A percentile compares a stretch with the other conserved stretches of the same genome.
These are phyloP conservation scores for Blastobotrys petasosporus DNA, from an alignment of 1,139 yeast genomes.

Conservation along the genomic window DNA sequence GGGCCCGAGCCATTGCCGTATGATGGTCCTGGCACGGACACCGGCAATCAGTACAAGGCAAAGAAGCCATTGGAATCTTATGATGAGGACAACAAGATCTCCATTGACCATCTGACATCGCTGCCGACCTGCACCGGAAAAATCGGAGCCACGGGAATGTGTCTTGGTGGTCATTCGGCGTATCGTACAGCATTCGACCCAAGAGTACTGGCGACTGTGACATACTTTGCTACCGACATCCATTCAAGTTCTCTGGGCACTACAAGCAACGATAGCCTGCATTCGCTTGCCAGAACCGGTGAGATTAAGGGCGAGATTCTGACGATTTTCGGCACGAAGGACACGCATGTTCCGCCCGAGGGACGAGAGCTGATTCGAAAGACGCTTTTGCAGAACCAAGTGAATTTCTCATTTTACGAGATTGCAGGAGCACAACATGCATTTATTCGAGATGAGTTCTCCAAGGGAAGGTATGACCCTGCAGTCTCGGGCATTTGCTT, in stretches of 20 bases:
- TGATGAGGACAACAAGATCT: slow-evolving; percentile 65
- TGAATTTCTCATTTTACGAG: slow-evolving; percentile 65
- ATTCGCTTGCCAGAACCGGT: slow-evolving; percentile 52
- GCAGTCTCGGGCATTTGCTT: slow-evolving; percentile 64
- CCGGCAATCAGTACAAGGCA: slow-evolving; percentile 62
- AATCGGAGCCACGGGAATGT: slow-evolving; percentile 82
- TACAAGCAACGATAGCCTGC: slow-evolving; percentile 47
- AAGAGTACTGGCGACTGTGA: slow-evolving; percentile 60
- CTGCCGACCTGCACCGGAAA: slow-evolving; percentile 65
- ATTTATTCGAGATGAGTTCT: slow-evolving; percentile 68
- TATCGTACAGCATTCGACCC: slow-evolving; percentile 65
- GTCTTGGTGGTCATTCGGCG: slow-evolving; percentile 81
- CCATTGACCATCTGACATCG: slow-evolving; percentile 54
- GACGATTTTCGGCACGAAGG: slow-evolving; percentile 71
- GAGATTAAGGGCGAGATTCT: slow-evolving; percentile 44
- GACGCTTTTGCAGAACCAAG: slow-evolving; percentile 53
- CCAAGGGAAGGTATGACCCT: slow-evolving; percentile 75
- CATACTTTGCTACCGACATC: slow-evolving; percentile 79
- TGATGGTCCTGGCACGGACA: slow-evolving; percentile 69
- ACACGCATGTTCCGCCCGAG: slow-evolving; percentile 72
- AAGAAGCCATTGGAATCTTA: slow-evolving; percentile 64
- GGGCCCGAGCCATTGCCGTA: slow-evolving; percentile 60
- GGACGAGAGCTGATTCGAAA: slow-evolving; percentile 70
- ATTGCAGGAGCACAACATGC: slow-evolving; percentile 80
- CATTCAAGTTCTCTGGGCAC: slow-evolving; percentile 61